phyloP scores from a whole-genome alignment of 768 basidiomycete genomes.

The Suillus placidus region DNA sequence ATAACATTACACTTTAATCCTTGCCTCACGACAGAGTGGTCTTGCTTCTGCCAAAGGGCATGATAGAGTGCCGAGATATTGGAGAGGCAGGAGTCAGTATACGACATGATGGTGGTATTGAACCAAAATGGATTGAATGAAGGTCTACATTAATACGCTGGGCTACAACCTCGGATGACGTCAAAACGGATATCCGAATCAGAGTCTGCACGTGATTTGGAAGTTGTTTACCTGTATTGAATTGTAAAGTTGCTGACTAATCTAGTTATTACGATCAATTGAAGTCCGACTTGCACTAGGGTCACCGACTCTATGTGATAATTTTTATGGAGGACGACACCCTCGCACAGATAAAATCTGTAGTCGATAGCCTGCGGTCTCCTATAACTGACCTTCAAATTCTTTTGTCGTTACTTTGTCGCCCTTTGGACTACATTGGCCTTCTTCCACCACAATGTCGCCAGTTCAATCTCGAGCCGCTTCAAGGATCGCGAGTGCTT shows the following conservation, averaged over 20 bases:
- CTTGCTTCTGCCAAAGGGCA: neutral
- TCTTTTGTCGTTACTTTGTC: slow-evolving; percentile 57
- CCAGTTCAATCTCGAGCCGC: slow-evolving; percentile 43
- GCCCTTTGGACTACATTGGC: slow-evolving; percentile 58
- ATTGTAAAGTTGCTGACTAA: neutral
- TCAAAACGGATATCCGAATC: neutral
- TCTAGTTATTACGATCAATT: neutral
- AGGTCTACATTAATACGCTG: neutral
- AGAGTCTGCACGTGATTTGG: neutral
- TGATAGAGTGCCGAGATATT: neutral
- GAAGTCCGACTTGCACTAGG: too few relatives aligned
- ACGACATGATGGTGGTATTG: neutral
- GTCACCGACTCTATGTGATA: neutral
- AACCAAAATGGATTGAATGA: neutral
- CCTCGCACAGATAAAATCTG: slow-evolving; percentile 35
- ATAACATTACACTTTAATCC: neutral
- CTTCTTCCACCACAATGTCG: slow-evolving; percentile 63
- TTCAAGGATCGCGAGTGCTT: slow-evolving; percentile 26
- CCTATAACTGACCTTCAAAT: slow-evolving; percentile 50
- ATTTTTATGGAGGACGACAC: slow-evolving; percentile 9
- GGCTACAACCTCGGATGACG: neutral
- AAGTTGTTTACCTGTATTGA: slow-evolving; percentile 3
- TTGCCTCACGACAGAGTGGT: neutral
- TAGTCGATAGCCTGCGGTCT: slow-evolving; percentile 48
- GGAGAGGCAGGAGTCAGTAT: neutral